Evolutionary conservation across 2,329 filamentous ascomycete genomes (phyloP).

Genomic region (Cadophora sp.): DNA sequence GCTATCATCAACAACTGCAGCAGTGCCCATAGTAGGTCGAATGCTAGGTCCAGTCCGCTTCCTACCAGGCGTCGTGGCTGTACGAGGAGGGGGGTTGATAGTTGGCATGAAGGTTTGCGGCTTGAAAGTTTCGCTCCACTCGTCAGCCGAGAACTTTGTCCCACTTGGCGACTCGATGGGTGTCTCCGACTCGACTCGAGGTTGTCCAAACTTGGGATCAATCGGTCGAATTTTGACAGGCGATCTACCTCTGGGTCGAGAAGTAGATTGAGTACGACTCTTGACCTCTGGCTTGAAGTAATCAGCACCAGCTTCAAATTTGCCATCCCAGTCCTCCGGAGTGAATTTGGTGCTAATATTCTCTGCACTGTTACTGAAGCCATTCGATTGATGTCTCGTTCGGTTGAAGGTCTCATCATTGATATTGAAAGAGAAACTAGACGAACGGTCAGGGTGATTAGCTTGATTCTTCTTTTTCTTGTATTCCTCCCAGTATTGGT

Average conservation of each 20-base stretch:
- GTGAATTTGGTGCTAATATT: slow-evolving; percentile 69
- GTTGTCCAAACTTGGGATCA: slow-evolving; percentile 30
- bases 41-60: slow-evolving; percentile 34
- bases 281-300: slow-evolving; percentile 41
- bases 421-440: slow-evolving; percentile 60
- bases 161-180: slow-evolving; percentile 41
- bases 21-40: slow-evolving; percentile 41
- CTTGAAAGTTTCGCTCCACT: slow-evolving; percentile 44
- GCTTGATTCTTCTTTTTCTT: slow-evolving; percentile 22
- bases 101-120: slow-evolving; percentile 44
- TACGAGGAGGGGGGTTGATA: slow-evolving; percentile 23
- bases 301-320: slow-evolving; percentile 44
- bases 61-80: slow-evolving; percentile 26
- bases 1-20: slow-evolving; percentile 40
- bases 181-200: slow-evolving; percentile 31
- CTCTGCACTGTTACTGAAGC: slow-evolving; percentile 61
- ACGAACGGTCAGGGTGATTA: slow-evolving; percentile 47
- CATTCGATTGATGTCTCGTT: slow-evolving; percentile 48
- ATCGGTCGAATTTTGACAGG: slow-evolving; percentile 41
- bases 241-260: slow-evolving; percentile 41
- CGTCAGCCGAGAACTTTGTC: slow-evolving; percentile 42
- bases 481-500: slow-evolving; percentile 12
- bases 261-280: slow-evolving; percentile 39
- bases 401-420: slow-evolving; percentile 51
- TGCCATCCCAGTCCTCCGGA: slow-evolving; percentile 53